These are phyloP conservation scores for Paramecium octaurelia DNA, from an alignment of 73 alveolate species.

Conservation along the genomic window DNA sequence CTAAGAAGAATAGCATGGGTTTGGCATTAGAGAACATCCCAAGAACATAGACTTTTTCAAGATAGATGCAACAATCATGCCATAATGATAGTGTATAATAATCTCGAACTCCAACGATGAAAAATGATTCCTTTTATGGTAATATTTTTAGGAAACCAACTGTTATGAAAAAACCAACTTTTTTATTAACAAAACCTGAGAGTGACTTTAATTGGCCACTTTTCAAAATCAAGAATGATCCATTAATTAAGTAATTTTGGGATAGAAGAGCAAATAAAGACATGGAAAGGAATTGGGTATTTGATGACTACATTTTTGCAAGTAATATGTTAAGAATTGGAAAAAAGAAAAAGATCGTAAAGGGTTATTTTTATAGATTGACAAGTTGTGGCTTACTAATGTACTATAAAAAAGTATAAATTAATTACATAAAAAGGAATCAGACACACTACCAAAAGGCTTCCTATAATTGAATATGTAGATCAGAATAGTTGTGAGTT, in stretches of 20 bases:
- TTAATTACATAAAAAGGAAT: neutral
- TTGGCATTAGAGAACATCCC: neutral
- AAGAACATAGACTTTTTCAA: slow-evolving; percentile 25
- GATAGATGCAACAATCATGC: neutral
- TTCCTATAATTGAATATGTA: neutral
- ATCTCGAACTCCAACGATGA: slow-evolving; percentile 40
- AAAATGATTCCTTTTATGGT: neutral
- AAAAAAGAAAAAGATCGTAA: neutral
- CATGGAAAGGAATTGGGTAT: neutral
- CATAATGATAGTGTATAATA: neutral
- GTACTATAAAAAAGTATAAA: slow-evolving; percentile 19
- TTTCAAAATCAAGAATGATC: neutral
- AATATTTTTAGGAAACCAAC: neutral
- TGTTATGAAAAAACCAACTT: neutral
- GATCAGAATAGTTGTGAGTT: neutral
- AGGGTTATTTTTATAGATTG: slow-evolving; percentile 25
- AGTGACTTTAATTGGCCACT: slow-evolving; percentile 7
- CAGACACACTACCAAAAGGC: slow-evolving; percentile 28
- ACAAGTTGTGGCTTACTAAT: neutral
- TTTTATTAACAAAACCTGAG: neutral
- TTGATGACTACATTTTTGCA: neutral
- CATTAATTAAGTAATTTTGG: slow-evolving; percentile 1
- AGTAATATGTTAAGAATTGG: slow-evolving; percentile 37
- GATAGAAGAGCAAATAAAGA: neutral
- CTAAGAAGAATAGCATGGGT: neutral